phyloP scores from a whole-genome alignment of 2,329 filamentous ascomycete genomes.

The Colletotrichum salicis region DNA sequence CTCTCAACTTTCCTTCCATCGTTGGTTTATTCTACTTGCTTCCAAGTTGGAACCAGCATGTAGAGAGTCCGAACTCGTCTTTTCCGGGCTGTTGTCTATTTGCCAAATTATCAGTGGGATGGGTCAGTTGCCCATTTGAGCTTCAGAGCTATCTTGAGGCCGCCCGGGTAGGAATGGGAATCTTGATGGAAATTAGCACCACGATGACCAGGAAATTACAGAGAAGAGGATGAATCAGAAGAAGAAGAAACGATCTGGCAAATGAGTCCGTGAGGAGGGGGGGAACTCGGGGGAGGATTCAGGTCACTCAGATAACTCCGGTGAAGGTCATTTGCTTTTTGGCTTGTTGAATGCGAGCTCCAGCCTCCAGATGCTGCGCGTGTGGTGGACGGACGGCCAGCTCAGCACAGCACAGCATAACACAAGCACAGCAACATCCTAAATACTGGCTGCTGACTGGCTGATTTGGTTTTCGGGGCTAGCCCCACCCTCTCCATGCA shows the following conservation, averaged over 20 bases:
- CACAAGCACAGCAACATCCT: constrained; percentile 3
- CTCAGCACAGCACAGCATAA: constrained; percentile 24
- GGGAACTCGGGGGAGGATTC: background rate
- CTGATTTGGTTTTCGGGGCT: background rate
- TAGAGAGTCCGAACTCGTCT: background rate
- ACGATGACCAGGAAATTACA: constrained; percentile 17
- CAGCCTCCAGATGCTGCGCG: background rate
- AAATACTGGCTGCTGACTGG: constrained; percentile 11
- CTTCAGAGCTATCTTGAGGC: background rate
- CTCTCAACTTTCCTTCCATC: background rate
- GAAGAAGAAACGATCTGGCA: constrained; percentile 13
- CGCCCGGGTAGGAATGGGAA: background rate
- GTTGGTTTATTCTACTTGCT: background rate
- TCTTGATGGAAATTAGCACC: constrained; percentile 5
- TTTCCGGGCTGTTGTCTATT: background rate
- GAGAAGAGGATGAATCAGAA: background rate
- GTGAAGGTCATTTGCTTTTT: constrained; percentile 27
- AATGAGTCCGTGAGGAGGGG: constrained; percentile 12
- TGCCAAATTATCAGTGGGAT: background rate
- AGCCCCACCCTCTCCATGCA: constrained; percentile 23
- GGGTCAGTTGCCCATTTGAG: background rate
- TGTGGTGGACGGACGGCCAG: constrained; percentile 14
- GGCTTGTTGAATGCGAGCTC: background rate
- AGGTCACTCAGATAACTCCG: constrained; percentile 24
- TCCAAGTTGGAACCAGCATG: background rate